A percentile compares a stretch with the other conserved stretches of the same genome.
Conservation (phyloP, 192 early-diverging fungal species). For the Podila horticola region DNA sequence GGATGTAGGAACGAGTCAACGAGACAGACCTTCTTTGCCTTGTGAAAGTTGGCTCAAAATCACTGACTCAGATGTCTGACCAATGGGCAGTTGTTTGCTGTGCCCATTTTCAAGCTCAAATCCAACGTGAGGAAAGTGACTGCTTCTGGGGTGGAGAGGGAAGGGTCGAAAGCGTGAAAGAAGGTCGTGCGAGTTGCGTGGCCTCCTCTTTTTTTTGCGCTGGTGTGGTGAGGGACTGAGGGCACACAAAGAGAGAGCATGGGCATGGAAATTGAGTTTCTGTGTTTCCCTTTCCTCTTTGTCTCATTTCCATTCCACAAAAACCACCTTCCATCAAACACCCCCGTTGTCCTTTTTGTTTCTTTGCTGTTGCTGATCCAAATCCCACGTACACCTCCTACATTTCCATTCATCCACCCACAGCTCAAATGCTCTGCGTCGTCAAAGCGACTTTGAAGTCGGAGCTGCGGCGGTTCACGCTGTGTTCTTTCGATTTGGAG, state of each 20-base stretch:
- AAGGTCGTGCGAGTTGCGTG: no score
- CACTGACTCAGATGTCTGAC: no score
- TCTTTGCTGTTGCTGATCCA: background rate
- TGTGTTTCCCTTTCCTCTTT: background rate
- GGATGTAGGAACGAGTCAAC: background rate
- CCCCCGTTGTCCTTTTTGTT: background rate
- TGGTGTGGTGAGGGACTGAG: no score
- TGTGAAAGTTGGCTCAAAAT: no score
- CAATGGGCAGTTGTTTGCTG: no score
- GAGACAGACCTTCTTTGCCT: background rate
- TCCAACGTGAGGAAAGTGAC: no score
- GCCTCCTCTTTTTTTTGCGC: no score
- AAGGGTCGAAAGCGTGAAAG: no score
- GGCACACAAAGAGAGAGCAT: no score
- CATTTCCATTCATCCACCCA: background rate
- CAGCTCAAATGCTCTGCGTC: slow-evolving; percentile 21
- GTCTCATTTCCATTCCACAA: background rate
- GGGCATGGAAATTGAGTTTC: background rate
- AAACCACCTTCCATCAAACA: background rate
- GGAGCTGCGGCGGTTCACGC: slow-evolving; percentile 30
- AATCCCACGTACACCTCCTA: background rate
- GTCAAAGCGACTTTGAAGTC: slow-evolving; percentile 29
- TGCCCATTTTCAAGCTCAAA: no score
- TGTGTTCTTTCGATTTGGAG: slow-evolving; percentile 12
- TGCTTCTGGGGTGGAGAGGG: no score